These are phyloP conservation scores for Termitomyces sp. DNA, from an alignment of 768 basidiomycete species.

Conservation along the genomic window DNA sequence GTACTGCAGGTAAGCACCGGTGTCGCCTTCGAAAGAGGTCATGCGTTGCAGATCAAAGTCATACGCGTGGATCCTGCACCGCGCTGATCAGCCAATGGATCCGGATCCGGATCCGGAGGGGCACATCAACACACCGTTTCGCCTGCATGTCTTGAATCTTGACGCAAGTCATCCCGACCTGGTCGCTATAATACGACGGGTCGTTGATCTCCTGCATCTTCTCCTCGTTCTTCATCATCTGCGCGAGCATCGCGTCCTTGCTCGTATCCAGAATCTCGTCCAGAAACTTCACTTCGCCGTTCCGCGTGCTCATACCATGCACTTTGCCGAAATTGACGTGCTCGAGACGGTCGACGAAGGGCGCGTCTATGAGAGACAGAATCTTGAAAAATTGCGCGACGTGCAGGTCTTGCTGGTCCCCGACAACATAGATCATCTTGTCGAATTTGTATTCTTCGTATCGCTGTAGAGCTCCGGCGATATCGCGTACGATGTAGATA, in stretches of 20 bases:
- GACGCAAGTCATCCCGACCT: conserved; percentile 90
- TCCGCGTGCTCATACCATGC: conserved; percentile 89
- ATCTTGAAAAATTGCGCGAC: conserved; percentile 90
- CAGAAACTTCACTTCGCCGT: conserved; percentile 90
- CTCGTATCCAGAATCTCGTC: conserved; percentile 89
- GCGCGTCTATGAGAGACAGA: conserved; percentile 79
- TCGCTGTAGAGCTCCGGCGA: conserved; percentile 87
- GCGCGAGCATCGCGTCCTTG: conserved; percentile 84
- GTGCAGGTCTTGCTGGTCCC: conserved; percentile 82
- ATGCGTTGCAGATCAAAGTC: conserved; percentile 91
- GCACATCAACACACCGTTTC: conserved; percentile 69
- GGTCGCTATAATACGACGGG: conserved; percentile 67
- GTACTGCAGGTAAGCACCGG: conserved; percentile 92
- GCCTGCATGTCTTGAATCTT: conserved; percentile 98
- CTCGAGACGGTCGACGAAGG: conserved; percentile 75
- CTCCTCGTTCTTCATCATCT: conserved; percentile 90
- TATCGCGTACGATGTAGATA: conserved; percentile 90
- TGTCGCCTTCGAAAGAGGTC: conserved; percentile 93
- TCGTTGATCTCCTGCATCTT: conserved; percentile 86
- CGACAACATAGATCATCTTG: conserved; percentile 90
- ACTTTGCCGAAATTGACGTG: conserved; percentile 92
- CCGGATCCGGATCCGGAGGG: neutral
- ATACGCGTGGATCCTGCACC: conserved; percentile 83
- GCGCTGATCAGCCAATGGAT: neutral
- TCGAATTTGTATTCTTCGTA: conserved; percentile 82